Percentiles rank a stretch among this genome's conserved stretches.
Evolutionary conservation across 2,329 filamentous ascomycete genomes (phyloP).

Genomic region (Trichoderma sp.): DNA sequence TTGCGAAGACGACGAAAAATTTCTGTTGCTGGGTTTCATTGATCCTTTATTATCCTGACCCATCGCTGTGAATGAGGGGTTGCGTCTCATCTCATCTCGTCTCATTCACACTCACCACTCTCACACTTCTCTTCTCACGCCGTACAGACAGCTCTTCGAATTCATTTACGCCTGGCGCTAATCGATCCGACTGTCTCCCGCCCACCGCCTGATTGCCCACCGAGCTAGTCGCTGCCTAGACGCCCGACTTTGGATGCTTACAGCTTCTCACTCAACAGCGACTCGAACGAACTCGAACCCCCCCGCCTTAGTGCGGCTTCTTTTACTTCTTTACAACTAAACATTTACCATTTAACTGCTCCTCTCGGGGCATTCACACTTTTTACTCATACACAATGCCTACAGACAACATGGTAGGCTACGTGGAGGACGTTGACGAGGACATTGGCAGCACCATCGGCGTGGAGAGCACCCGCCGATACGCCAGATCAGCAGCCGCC

Average conservation of each 20-base stretch:
- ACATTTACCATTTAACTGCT: constrained; percentile 18
- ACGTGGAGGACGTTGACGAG: constrained; percentile 54
- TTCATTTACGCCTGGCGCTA: neutral
- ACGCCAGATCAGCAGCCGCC: constrained; percentile 48
- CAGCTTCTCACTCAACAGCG: constrained; percentile 16
- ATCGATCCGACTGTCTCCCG: neutral
- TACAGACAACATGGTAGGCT: constrained; percentile 36
- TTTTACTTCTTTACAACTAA: constrained; percentile 20
- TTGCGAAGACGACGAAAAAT: neutral
- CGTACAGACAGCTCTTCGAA: neutral
- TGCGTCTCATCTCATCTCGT: neutral
- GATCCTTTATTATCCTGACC: constrained; percentile 6
- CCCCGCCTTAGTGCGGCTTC: constrained; percentile 34
- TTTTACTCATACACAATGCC: constrained; percentile 40
- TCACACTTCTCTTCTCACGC: neutral
- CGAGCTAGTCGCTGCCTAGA: neutral
- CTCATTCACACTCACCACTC: neutral
- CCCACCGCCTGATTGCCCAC: constrained; percentile 12
- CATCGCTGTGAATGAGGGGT: constrained; percentile 8
- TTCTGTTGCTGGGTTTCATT: neutral
- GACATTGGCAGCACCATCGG: constrained; percentile 44
- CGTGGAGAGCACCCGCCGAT: constrained; percentile 41
- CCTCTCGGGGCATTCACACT: neutral
- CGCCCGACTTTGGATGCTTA: constrained; percentile 1
- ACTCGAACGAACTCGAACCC: constrained; percentile 13